A percentile compares a stretch with the other conserved stretches of the same genome.
Conservation (phyloP, 805 yeast species). For the Candida palmyrensis region DNA sequence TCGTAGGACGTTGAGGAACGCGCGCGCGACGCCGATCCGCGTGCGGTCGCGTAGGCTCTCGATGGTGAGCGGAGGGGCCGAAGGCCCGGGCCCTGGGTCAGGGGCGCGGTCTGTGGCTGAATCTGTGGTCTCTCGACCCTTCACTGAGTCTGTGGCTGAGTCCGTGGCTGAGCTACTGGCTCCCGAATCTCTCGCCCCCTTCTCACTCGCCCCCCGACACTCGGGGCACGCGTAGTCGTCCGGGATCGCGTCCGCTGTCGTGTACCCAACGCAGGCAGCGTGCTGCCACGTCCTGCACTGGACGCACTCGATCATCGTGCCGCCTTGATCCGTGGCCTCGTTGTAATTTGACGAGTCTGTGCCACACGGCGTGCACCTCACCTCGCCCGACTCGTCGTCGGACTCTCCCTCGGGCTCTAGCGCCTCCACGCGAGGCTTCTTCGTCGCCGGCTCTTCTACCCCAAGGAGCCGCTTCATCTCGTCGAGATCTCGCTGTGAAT, state of each 20-base stretch:
- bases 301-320: slow-evolving; percentile 65
- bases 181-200: slow-evolving; percentile 5
- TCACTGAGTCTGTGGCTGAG: neutral
- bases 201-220: no score
- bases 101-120: slow-evolving; percentile 3
- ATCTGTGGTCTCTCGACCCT: slow-evolving; percentile 1
- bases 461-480: no score
- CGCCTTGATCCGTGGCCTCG: slow-evolving; percentile 48
- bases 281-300: slow-evolving; percentile 71
- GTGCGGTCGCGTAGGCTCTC: slow-evolving; percentile 27
- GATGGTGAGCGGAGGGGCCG: slow-evolving; percentile 2
- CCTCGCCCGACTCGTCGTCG: slow-evolving; percentile 37
- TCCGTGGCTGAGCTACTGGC: neutral
- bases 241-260: slow-evolving; percentile 35
- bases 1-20: slow-evolving; percentile 42
- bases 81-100: slow-evolving; percentile 8
- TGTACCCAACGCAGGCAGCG: slow-evolving; percentile 53
- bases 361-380: slow-evolving; percentile 60
- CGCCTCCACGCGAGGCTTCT: slow-evolving; percentile 2
- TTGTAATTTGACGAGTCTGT: slow-evolving; percentile 53
- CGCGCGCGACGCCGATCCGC: slow-evolving; percentile 45
- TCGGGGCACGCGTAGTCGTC: slow-evolving; percentile 48
- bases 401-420: slow-evolving; percentile 6
- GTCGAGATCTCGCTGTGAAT: slow-evolving; percentile 22
- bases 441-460: neutral